Base-by-base conservation (phyloP, 2,329 filamentous ascomycete genomes). In the Fusarium sp. region DNA sequence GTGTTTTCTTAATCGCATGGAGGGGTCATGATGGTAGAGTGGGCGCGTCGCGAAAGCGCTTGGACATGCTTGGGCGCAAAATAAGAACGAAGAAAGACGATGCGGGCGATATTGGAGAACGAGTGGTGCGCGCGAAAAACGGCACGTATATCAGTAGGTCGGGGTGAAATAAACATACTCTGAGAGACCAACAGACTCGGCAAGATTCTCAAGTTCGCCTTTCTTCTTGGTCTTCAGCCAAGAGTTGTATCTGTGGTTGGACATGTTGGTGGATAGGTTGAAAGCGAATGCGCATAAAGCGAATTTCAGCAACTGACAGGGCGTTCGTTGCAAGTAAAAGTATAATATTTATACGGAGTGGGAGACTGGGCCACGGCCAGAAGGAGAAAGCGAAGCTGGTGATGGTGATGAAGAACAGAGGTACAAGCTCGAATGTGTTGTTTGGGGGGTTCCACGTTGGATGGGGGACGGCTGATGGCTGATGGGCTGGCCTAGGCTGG, bases 161-260 rank as follows among this genome's bases (percentile, higher is more conserved):
- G 23, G n/a, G 15, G 48, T 12, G 33, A 25, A 52, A 21, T 37
- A 21, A 41, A 73, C 91, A 79, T 89, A 97, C 94, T 93, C 88
- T 79, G 89, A 87, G 60, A 95, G 85, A 65, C 92, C 92, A 70
- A 93, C 87, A 51, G 86, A 84, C 73, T 93, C 89, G 66, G 94
- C 93, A 70, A 97, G 86, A 71, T 93, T 91, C 76, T 90, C 82
- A 63, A 97, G 88, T 73, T 95, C 93, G 76, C 86, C 87, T 87
- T 97, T 97, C 85, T 93, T 92, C 87, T 96, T 93, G 81, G 88
- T 88, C 82, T 91, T 89, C 80, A 97, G 87, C 90, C 93, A 97
- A 76, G 90, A 89, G 79, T 92, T 90, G 66, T 73, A 72, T 46
- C 60, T 70, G 33, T 70, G 70, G 77, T 80, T 87, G 72, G 77